Evolutionary conservation across 179 eudicot genomes (phyloP).

Genomic region (Pouteria campechiana): DNA sequence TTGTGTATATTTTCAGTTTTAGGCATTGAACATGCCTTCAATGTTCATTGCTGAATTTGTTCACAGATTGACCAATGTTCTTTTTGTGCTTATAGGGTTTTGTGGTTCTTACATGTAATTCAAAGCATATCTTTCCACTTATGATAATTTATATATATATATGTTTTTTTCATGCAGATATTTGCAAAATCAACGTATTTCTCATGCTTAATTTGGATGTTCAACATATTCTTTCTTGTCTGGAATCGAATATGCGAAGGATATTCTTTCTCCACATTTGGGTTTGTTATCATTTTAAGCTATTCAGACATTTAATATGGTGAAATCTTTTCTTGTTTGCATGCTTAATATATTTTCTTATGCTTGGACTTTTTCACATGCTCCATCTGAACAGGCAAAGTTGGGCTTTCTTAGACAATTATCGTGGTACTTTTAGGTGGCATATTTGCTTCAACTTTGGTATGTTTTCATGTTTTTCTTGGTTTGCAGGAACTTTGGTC

Average conservation of each 20-base stretch:
- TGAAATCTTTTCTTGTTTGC: not conserved
- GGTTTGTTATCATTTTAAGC: conserved; percentile 79
- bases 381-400: conserved; percentile 29
- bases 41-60: not conserved
- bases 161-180: conserved; percentile 38
- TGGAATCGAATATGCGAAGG: conserved; percentile 79
- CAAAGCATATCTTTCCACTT: conserved; percentile 15
- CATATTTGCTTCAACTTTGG: conserved; percentile 99
- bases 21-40: no score
- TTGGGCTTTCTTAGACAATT: conserved; percentile 71
- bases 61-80: not conserved
- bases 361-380: not conserved
- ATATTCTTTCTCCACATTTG: conserved; percentile 67
- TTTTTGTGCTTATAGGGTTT: not conserved
- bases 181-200: conserved; percentile 67
- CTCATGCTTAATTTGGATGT: conserved; percentile 49
- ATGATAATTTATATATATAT: not conserved
- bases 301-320: not conserved
- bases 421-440: conserved; percentile 94
- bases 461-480: conserved; percentile 13
- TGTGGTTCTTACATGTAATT: conserved; percentile 11
- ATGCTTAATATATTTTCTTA: not conserved
- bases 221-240: conserved; percentile 55
- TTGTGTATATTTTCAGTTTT: no score
- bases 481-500: not conserved